Percentiles rank a stretch among this genome's conserved stretches.
Conservation (phyloP, 495 filamentous ascomycete species). For the Massariosphaeria phaeospora region DNA sequence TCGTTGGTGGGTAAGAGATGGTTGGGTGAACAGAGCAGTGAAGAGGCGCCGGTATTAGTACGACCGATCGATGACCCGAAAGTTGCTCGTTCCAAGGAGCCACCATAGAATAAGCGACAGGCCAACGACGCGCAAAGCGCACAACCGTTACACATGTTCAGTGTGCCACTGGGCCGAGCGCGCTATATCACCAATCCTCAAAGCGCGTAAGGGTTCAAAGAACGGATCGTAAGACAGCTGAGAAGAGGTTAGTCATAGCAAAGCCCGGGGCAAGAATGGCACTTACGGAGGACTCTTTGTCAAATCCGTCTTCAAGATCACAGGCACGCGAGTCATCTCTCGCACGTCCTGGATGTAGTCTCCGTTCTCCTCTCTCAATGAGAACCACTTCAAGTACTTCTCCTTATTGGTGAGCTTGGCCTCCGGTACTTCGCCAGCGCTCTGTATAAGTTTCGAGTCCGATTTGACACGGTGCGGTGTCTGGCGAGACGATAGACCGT, state of each 20-base stretch:
- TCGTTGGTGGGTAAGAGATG: slow-evolving; percentile 27
- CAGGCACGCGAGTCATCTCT: slow-evolving; percentile 93
- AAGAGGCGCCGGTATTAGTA: too few relatives aligned
- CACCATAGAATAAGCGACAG: too few relatives aligned
- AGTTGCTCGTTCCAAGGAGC: too few relatives aligned
- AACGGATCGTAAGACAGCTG: slow-evolving; percentile 95
- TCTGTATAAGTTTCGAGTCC: slow-evolving; percentile 81
- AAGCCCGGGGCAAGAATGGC: background rate
- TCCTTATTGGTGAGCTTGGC: slow-evolving; percentile 85
- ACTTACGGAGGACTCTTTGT: slow-evolving; percentile 98
- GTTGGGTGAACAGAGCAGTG: too few relatives aligned
- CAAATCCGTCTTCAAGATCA: slow-evolving; percentile 96
- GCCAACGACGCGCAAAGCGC: too few relatives aligned
- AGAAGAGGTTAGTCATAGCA: slow-evolving; percentile 23
- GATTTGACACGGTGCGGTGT: slow-evolving; percentile 83
- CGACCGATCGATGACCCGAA: too few relatives aligned
- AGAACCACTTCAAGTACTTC: slow-evolving; percentile 88
- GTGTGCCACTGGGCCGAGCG: background rate
- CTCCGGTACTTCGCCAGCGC: slow-evolving; percentile 63
- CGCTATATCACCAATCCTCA: slow-evolving; percentile 37
- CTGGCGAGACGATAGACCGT: slow-evolving; percentile 60
- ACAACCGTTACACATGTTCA: too few relatives aligned
- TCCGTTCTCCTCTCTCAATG: slow-evolving; percentile 83
- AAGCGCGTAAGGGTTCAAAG: slow-evolving; percentile 92
- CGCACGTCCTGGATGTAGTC: slow-evolving; percentile 97